Evolutionary conservation across 202 grass and related monocot species (phyloP), one percentile per base, ranked within the genome.

Genomic region (Carex arenaria): DNA sequence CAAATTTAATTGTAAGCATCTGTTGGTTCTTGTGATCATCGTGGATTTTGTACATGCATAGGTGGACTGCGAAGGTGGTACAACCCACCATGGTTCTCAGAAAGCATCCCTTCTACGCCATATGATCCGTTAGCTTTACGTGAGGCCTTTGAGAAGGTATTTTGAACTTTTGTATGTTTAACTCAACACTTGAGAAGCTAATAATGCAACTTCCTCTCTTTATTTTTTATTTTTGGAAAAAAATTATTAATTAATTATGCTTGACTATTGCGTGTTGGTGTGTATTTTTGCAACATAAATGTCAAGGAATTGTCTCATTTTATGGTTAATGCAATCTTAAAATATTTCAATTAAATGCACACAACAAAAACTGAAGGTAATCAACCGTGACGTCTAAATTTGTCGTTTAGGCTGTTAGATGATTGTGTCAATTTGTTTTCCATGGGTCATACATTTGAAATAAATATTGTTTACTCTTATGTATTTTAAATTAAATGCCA

Each of bases 51-150:
- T 19, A 31, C 51, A 45, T 84, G 10, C 26, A 67, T 85, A 99
- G 96, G 96, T 87, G 71, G 12, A 23, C 81, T 99, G 71, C 87
- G 91, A 79, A 96, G 96, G 80, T 96, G 93, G 93, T 96, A 96
- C 85, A 96, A 99, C 85, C 89, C 91, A 47, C 91, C 86, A 68
- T 99, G 96, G 96, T 92, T 86, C 86, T 88, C 88, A 84, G 96
- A 99, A 88, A 59, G 72, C 66, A 89, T 95, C 60, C 96, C 93
- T 6, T 92, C 96, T 56, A 87, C 87, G 64, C 91, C 96, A 85
- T 99, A 99, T 54, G 83, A 99, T 88, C 72, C 93, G 85, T 83
- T 94, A 45, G 70, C 85, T 69, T 78, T 99, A 31, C 85, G 93
- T 68, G 85, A 88, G 64, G 86, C 87, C 54, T 99, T 99, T 83